Evolutionary conservation across 2,329 filamentous ascomycete genomes (phyloP), one percentile per base, ranked within the genome.

Genomic region (Colletotrichum lentis): DNA sequence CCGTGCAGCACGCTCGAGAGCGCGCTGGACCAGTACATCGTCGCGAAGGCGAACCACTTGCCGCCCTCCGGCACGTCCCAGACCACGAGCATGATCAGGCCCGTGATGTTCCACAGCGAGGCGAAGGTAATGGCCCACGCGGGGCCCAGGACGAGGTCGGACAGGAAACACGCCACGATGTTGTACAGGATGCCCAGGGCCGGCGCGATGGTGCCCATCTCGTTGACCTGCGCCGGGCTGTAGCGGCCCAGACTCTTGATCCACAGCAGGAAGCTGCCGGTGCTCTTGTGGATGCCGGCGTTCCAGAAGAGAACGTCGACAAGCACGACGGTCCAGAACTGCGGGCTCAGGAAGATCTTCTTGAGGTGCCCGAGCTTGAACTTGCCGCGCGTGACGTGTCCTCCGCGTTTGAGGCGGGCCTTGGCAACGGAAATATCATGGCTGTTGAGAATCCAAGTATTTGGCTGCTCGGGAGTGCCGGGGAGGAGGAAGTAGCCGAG

Each of bases 51-150:
- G 62, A 86, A 85, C 84, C 85, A 88, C 16, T 82, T 77, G 0
- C 84, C 84, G 0, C 80, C 72, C 64, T 88, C 85, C 0, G 85
- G 85, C 0, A 88, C 85, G 14, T 84, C 74, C 86, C 86, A 89
- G 12, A 86, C 75, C 1, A 82, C 78, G 8, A 87, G 77, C 41
- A 88, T 85, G 7, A 67, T 55, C 0, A 66, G 39, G 2, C 67
- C 67, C 2, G 57, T 62, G 18, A 58, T 53, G 31, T 69, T 69
- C 67, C 62, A 66, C 1, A 67, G 35, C 18, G 67, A 66, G 3
- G 67, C 52, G 16, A 69, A 69, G 2, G 63, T 67, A 16, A 69
- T 69, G 11, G 0, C 86, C 76, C 12, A 88, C 74, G 62, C 63
- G 4, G 67, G 62, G 0, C 67, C 67, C 8, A 66, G 3, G 3